A percentile compares a stretch with the other conserved stretches of the same genome.
phyloP scores from a whole-genome alignment of 352 stramenopile genomes.

The Blastocystis sp. region DNA sequence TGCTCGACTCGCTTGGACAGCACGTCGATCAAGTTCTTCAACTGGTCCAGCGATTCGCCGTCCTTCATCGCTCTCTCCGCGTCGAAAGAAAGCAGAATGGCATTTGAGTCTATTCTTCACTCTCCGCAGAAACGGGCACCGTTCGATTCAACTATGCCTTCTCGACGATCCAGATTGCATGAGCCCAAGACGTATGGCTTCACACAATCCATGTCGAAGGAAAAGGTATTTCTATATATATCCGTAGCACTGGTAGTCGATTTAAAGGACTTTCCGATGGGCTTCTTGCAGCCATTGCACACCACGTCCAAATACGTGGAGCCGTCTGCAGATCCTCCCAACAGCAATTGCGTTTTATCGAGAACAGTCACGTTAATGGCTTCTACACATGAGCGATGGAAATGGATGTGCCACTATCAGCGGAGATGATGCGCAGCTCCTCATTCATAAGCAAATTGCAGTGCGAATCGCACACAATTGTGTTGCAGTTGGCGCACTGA shows the following conservation, averaged over 20 bases:
- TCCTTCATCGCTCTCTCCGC: conserved; percentile 47
- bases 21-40: conserved; percentile 12
- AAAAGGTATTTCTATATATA: conserved; percentile 57
- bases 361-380: conserved; percentile 17
- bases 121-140: neutral
- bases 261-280: conserved; percentile 56
- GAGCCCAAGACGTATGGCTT: conserved; percentile 21
- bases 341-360: neutral
- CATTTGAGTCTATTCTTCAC: conserved; percentile 46
- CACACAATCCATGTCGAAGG: conserved; percentile 49
- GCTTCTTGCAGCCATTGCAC: conserved; percentile 9
- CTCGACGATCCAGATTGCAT: conserved; percentile 1
- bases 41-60: neutral
- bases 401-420: conserved; percentile 1
- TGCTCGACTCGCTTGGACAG: conserved; percentile 11
- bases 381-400: neutral
- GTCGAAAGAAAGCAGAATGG: conserved; percentile 57
- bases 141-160: neutral
- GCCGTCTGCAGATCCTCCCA: conserved; percentile 2
- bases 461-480: conserved; percentile 16
- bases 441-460: conserved; percentile 42
- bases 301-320: conserved; percentile 48
- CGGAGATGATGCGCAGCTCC: conserved; percentile 15
- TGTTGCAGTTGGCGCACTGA: conserved; percentile 32
- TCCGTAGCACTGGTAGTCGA: conserved; percentile 45